A percentile compares a stretch with the other conserved stretches of the same genome.
phyloP scores from a whole-genome alignment of 805 yeast genomes.

The Lipomyces japonicus region DNA sequence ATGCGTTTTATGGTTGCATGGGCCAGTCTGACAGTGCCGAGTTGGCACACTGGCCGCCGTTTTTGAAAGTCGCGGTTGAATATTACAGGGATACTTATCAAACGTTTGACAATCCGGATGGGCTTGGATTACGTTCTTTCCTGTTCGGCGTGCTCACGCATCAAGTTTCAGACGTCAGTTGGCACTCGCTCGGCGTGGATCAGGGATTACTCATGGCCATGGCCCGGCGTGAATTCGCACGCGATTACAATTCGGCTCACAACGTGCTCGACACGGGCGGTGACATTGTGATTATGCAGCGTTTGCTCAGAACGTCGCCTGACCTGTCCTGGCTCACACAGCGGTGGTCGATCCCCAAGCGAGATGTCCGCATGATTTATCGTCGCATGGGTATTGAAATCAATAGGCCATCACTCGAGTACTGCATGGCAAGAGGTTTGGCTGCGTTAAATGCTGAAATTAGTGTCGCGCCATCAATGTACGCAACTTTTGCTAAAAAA shows the following conservation, averaged over 20 bases:
- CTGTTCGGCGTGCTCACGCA: conserved; percentile 57
- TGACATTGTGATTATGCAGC: conserved; percentile 50
- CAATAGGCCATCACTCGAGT: conserved; percentile 38
- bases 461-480: conserved; percentile 35
- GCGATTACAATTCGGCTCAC: conserved; percentile 51
- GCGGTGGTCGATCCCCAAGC: conserved; percentile 45
- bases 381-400: conserved; percentile 40
- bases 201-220: conserved; percentile 55
- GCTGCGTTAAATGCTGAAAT: conserved; percentile 51
- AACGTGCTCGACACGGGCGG: conserved; percentile 57
- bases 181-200: conserved; percentile 59
- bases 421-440: conserved; percentile 56
- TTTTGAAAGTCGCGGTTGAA: conserved; percentile 46
- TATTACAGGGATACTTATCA: conserved; percentile 42
- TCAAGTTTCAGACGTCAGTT: conserved; percentile 60
- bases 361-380: conserved; percentile 46
- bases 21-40: conserved; percentile 54
- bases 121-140: conserved; percentile 48
- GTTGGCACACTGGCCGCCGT: conserved; percentile 68
- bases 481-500: conserved; percentile 36
- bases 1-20: conserved; percentile 60
- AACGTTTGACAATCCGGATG: conserved; percentile 30
- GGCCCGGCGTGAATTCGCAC: conserved; percentile 53
- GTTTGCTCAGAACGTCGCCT: conserved; percentile 37
- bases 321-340: conserved; percentile 34